Evolutionary conservation across 2,329 filamentous ascomycete species (phyloP), one percentile per base, ranked within the genome.

Genomic region (Exserohilum turcica): DNA sequence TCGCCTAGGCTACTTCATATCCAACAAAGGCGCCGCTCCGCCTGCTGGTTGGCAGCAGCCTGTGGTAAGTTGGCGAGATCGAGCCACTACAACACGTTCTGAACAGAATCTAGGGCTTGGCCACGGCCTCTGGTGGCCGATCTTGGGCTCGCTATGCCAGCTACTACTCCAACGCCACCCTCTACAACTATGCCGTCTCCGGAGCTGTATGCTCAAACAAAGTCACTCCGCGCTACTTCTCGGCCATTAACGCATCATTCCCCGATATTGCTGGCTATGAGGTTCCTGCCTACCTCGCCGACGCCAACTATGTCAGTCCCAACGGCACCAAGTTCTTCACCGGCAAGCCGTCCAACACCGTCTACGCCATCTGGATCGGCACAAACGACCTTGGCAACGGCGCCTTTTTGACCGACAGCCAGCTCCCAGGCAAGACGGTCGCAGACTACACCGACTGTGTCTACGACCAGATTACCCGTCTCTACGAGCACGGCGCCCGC

Each of bases 331-430:
- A 73, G 5, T 73, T 83, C 52, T 72, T 82, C 52, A 66, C 72
- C 29, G 75, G 77, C 39, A 79, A 77, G 2, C 63, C 80, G 1
- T 74, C 82, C 27, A 85, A 86, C 57, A 90, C 88, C 0, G 85
- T 90, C 2, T 92, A 91, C 65, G 81, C 85, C 1, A 82, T 92
- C 44, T 92, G 88, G 88, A 91, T 92, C 63, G 90, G 90, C 3
- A 92, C 89, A 19, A 93, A 93, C 67, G 90, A 94, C 65, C 77
- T 93, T 8, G 89, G 89, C 18, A 79, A 78, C 51, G 74, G 79
- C 45, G 87, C 82, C 7, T 88, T 92, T 66, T 71, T 92, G 28
- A 84, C 81, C 4, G 87, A 91, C 66, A 79, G 78, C 19, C 86
- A 91, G 67, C 72, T 80, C 4, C 63, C 76, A 0, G 82, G 81